Evolutionary conservation across 768 basidiomycete species (phyloP), one percentile per base, ranked within the genome.

Genomic region (Collybiopsis luxurians): DNA sequence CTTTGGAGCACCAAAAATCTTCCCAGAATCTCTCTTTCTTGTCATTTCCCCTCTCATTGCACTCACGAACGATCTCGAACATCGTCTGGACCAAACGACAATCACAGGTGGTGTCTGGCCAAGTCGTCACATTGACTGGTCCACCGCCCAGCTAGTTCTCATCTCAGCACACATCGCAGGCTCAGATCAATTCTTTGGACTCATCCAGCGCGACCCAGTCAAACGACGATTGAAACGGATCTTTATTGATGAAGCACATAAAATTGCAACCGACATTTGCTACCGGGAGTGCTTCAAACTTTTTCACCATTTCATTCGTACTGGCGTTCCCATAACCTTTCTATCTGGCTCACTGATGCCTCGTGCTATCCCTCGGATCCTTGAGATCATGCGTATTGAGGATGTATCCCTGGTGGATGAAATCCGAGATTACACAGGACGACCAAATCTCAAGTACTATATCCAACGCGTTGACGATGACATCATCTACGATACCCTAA

Each of bases 191-290:
- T 53, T 55, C 13, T 3, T 26, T 28, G 2, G 21, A 1, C 46
- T 27, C 43, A 1, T 39, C 1, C 5, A 2, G 3, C 3, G 4
- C 1, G 1, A 5, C 1, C 4, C 28, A 1, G 12, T 45, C 15
- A 2, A 24, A 2, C 3, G 17, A 1, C 40, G 53, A 4, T 42
- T 55, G 9, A 17, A 12, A 3, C 40, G 53, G 0, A 26, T 55
- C 2, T 55, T 44, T 15, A 15, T 55, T 1, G 53, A 55, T 17
- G 53, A 55, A 46, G 40, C 34, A n/a, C 53, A 55, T 31, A 45
- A 44, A 17, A 19, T 55, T 15, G 2, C 21, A 2, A 55, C 53
- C 21, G 53, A 45, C 9, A 1, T 5, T 1, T 12, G 12, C 1
- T 55, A 19, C 13, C 42, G 53, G 1, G 23, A 3, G 1, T 55